Evolutionary conservation across 108 stramenopile genomes (phyloP), one percentile per base, ranked within the genome.

Genomic region (Fragilaria radians): DNA sequence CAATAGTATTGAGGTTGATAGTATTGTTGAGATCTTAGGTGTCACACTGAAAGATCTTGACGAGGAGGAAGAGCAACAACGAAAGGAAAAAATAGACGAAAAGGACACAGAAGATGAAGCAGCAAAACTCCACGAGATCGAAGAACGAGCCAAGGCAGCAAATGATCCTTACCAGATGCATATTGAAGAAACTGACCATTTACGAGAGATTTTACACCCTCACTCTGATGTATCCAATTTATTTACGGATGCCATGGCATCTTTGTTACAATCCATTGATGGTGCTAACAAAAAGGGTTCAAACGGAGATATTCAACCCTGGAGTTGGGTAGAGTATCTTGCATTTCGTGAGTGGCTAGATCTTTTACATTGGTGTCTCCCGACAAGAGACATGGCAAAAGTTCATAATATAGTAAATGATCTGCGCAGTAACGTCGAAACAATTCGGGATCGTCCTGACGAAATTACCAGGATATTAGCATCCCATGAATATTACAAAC

Each of bases 371-470:
- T 57, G 55, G 55, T 27, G 22, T 17, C 7, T 57, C 1, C 55
- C 55, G 1, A 57, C 25, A 21, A 22, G 55, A 4, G 55, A 57
- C 31, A 34, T 57, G 55, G 55, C 55, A 34, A 21, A 19, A 19
- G 22, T 57, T 19, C 55, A 57, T 24, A 32, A 57, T 33, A 21
- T 57, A 1, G 55, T 57, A 19, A 57, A 57, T 57, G 55, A 57
- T 7, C 34, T 57, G 32, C 55, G 55, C 1, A 57, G 28, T 27
- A 32, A 57, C 28, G 11, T 57, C 19, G 4, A 57, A 17, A 14
- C 31, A 3, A 57, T 36, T 21, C 19, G 14, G 2, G 19, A 33
- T n/a, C 3, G 5, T 22, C 55, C 55, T 27, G 31, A 32, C n/a
- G 55, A 1, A 2, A 57, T 57, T 32, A 2, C 1, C 1, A 32